Percentiles rank a stretch among this genome's conserved stretches.
These are phyloP conservation scores for Hypoxylon sp. DNA, from an alignment of 2,329 filamentous ascomycete species.

Conservation along the genomic window DNA sequence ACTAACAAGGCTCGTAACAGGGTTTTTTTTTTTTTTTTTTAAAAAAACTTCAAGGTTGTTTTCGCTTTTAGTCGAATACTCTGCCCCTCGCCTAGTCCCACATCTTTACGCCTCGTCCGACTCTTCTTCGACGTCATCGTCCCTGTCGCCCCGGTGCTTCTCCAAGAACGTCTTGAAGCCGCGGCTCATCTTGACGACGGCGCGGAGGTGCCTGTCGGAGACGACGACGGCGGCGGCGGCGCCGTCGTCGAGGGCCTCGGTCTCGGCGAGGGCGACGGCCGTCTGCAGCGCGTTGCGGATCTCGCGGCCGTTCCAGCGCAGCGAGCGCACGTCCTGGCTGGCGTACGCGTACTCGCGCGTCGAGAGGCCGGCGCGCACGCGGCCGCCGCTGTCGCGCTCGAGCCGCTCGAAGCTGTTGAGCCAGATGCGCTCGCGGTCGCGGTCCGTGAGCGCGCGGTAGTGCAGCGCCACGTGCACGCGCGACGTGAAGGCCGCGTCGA, in stretches of 20 bases:
- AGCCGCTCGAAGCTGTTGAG: slow-evolving; percentile 56
- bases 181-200: slow-evolving; percentile 50
- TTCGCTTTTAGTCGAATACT: neutral
- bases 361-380: slow-evolving; percentile 49
- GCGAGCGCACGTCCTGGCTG: slow-evolving; percentile 47
- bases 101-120: neutral
- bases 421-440: slow-evolving; percentile 56
- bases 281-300: slow-evolving; percentile 48
- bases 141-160: neutral
- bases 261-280: slow-evolving; percentile 43
- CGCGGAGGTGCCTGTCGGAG: slow-evolving; percentile 47
- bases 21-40: too few species aligned
- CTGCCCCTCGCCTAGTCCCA: too few species aligned
- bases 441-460: slow-evolving; percentile 52
- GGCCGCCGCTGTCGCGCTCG: slow-evolving; percentile 50
- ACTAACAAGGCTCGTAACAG: too few species aligned
- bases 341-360: slow-evolving; percentile 52
- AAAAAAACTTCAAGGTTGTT: too few species aligned
- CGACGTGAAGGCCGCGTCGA: slow-evolving; percentile 58
- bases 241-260: slow-evolving; percentile 40
- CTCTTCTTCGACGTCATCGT: neutral
- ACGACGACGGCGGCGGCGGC: slow-evolving; percentile 43
- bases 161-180: slow-evolving; percentile 49
- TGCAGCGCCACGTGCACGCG: slow-evolving; percentile 60
- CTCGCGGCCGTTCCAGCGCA: slow-evolving; percentile 50